phyloP scores from a whole-genome alignment of 305 asterid genomes.

The Monarda citriodora region DNA sequence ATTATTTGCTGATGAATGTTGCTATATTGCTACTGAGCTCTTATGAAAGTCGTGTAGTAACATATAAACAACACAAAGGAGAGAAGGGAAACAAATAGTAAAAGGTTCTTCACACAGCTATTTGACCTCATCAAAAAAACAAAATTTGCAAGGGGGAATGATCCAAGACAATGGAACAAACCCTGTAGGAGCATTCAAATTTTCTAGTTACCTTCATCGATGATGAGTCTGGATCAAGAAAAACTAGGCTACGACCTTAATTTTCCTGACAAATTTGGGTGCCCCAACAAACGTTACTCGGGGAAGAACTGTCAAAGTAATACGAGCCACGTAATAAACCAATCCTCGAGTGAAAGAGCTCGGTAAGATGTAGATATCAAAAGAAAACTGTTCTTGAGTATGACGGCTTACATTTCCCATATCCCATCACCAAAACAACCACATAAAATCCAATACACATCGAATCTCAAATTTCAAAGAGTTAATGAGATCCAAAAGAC shows the following conservation, averaged over 20 bases:
- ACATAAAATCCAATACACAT: not conserved
- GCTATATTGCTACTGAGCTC: too few species aligned
- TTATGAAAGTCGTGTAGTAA: too few species aligned
- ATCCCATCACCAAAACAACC: not conserved
- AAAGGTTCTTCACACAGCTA: not conserved
- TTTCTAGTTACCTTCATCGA: too few species aligned
- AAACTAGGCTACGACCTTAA: not conserved
- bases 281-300: not conserved
- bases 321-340: not conserved
- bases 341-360: not conserved
- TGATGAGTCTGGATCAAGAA: not conserved
- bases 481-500: slow-evolving; percentile 2
- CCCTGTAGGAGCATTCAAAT: too few species aligned
- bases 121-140: not conserved
- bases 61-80: too few species aligned
- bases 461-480: not conserved
- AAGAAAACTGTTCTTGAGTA: too few species aligned
- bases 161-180: not conserved
- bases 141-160: not conserved
- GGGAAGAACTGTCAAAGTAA: not conserved
- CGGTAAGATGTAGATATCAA: not conserved
- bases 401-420: not conserved
- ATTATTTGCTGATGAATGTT: too few species aligned
- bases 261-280: not conserved
- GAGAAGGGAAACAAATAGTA: too few species aligned